These are phyloP conservation scores for Mycosphaerelloides madeirae DNA, from an alignment of 2,329 filamentous ascomycete species.

Conservation along the genomic window DNA sequence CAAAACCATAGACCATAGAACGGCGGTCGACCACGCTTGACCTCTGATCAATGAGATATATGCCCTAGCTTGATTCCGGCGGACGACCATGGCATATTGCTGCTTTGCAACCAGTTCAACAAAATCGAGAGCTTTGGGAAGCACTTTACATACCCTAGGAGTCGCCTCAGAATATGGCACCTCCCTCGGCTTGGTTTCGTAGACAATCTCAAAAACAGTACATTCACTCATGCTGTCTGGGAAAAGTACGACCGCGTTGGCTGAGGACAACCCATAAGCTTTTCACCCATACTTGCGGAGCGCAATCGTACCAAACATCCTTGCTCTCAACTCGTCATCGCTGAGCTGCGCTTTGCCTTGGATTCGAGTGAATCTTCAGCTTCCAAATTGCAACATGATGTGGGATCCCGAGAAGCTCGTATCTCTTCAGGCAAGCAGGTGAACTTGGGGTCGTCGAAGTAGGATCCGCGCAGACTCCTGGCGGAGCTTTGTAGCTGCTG, in stretches of 20 bases:
- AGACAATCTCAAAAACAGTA: constrained; percentile 11
- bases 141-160: constrained; percentile 4
- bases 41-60: constrained; percentile 13
- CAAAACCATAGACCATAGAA: constrained; percentile 13
- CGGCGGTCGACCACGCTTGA: constrained; percentile 9
- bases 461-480: too few species aligned
- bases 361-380: too few species aligned
- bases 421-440: too few species aligned
- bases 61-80: constrained; percentile 5
- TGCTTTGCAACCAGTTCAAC: not conserved
- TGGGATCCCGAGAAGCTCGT: too few species aligned
- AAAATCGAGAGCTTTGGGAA: not conserved
- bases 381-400: too few species aligned
- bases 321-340: constrained; percentile 14
- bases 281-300: too few species aligned
- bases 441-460: too few species aligned
- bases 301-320: constrained; percentile 10
- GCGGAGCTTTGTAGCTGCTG: too few species aligned
- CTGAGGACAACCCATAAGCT: constrained; percentile 2
- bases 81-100: constrained; percentile 18
- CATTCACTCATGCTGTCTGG: constrained; percentile 5
- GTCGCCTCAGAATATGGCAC: constrained; percentile 3
- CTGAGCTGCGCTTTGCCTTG: constrained; percentile 11
- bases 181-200: constrained; percentile 6
- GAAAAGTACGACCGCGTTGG: constrained; percentile 15